Conservation (phyloP, 2,329 filamentous ascomycete genomes). For the Aspergillus sp. region DNA sequence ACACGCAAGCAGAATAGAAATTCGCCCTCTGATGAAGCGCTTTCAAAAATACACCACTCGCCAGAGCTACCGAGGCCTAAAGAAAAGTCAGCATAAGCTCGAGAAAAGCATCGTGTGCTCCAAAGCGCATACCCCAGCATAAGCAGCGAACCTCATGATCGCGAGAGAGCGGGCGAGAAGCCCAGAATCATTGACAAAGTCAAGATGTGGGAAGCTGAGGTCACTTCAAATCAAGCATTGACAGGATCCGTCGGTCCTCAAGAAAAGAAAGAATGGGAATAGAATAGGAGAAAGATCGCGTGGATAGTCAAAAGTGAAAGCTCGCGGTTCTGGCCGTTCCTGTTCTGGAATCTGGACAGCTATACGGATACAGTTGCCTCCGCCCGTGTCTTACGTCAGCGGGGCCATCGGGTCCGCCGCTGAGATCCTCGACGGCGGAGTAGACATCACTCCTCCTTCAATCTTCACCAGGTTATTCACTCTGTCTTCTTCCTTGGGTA, state of each 20-base stretch:
- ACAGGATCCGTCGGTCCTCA: background rate
- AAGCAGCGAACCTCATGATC: conserved; percentile 51
- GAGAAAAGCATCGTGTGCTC: background rate
- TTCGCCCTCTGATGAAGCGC: conserved; percentile 94
- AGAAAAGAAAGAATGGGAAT: conserved; percentile 1
- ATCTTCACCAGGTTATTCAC: background rate
- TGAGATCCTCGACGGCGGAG: background rate
- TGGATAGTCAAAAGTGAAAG: conserved; percentile 4
- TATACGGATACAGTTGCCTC: conserved; percentile 14
- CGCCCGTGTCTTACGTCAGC: conserved; percentile 22
- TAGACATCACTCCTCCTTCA: background rate
- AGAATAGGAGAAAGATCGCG: conserved; percentile 14
- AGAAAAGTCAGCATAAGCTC: conserved; percentile 9
- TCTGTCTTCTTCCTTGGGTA: background rate
- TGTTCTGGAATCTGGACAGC: conserved; percentile 22
- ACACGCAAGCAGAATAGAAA: conserved; percentile 97
- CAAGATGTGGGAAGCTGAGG: conserved; percentile 2
- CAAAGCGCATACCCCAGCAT: conserved; percentile 47
- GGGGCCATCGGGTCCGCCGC: background rate
- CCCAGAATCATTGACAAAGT: conserved; percentile 30
- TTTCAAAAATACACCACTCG: conserved; percentile 78
- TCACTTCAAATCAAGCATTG: conserved; percentile 20
- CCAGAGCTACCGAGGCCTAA: conserved; percentile 78
- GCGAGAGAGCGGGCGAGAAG: conserved; percentile 23
- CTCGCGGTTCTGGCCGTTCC: conserved; percentile 10